Conservation (phyloP, 1,139 yeast genomes). For the Taiozyma sp. region DNA sequence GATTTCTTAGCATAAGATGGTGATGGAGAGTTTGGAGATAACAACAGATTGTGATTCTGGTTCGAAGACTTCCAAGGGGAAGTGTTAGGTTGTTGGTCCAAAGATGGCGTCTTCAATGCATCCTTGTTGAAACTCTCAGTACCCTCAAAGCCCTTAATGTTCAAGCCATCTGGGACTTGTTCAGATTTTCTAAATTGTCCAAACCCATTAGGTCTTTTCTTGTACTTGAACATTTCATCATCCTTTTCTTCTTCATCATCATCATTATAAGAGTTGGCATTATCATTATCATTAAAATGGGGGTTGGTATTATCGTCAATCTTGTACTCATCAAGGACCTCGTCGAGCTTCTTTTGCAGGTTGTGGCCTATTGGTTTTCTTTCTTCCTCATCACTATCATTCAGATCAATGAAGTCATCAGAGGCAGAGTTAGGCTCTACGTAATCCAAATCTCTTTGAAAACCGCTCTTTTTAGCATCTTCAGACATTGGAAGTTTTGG, state of each 20-base stretch:
- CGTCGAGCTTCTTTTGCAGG: background rate
- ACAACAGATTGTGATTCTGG: slow-evolving; percentile 6
- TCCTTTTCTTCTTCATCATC: background rate
- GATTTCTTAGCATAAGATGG: slow-evolving; percentile 3
- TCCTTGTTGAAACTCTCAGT: background rate
- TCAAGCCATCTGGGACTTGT: slow-evolving; percentile 15
- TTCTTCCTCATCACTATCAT: slow-evolving; percentile 14
- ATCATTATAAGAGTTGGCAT: background rate
- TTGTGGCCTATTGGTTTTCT: background rate
- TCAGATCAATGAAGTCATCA: slow-evolving; percentile 22
- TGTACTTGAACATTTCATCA: slow-evolving; percentile 4
- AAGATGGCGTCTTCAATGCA: background rate
- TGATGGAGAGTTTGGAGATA: slow-evolving; percentile 13
- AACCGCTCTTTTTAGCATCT: background rate
- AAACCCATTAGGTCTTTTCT: slow-evolving; percentile 12
- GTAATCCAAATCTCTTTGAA: background rate
- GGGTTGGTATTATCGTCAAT: background rate
- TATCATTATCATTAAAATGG: background rate
- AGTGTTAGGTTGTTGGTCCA: background rate
- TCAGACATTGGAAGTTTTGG: slow-evolving; percentile 10
- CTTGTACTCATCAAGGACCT: slow-evolving; percentile 3
- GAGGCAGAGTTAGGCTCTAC: background rate
- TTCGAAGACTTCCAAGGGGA: slow-evolving; percentile 2
- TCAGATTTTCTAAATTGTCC: slow-evolving; percentile 15
- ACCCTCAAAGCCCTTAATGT: slow-evolving; percentile 14